Percentiles rank a stretch among this genome's conserved stretches.
Evolutionary conservation across 2,329 filamentous ascomycete genomes (phyloP).

Genomic region (Seiridium unicorne): DNA sequence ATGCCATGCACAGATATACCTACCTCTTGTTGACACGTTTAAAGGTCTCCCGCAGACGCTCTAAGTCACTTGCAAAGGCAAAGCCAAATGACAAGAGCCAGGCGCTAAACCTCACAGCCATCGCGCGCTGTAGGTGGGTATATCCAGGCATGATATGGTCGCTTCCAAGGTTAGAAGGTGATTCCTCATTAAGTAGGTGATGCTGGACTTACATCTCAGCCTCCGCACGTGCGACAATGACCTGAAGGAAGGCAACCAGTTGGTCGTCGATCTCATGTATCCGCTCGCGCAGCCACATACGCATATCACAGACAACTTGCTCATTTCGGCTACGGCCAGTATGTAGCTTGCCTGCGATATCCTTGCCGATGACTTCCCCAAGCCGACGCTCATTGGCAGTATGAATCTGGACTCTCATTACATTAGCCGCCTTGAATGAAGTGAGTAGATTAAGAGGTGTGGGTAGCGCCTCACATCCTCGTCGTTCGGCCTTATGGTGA

Average conservation of each 20-base stretch:
- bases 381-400: conserved; percentile 46
- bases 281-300: conserved; percentile 80
- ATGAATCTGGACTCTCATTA: conserved; percentile 14
- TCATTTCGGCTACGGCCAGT: conserved; percentile 87
- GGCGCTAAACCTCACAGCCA: conserved; percentile 72
- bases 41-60: conserved; percentile 66
- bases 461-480: conserved; percentile 24
- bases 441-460: conserved; percentile 4
- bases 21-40: conserved; percentile 58
- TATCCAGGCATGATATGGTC: conserved; percentile 74
- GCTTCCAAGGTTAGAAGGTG: conserved; percentile 7
- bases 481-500: conserved; percentile 44
- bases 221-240: conserved; percentile 64
- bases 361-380: conserved; percentile 83
- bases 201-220: conserved; percentile 51
- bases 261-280: conserved; percentile 67
- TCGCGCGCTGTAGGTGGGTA: conserved; percentile 72
- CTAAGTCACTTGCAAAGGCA: conserved; percentile 65
- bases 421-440: conserved; percentile 11
- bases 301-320: conserved; percentile 87
- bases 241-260: conserved; percentile 67
- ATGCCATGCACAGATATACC: too few species aligned
- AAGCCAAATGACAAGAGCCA: conserved; percentile 70
- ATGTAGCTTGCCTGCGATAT: conserved; percentile 84
- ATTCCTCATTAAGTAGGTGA: conserved; percentile 8